Percentiles rank a stretch among this genome's conserved stretches.
Evolutionary conservation across 1,284 basidiomycete genomes (phyloP).

Genomic region (Ganoderma meredithae): DNA sequence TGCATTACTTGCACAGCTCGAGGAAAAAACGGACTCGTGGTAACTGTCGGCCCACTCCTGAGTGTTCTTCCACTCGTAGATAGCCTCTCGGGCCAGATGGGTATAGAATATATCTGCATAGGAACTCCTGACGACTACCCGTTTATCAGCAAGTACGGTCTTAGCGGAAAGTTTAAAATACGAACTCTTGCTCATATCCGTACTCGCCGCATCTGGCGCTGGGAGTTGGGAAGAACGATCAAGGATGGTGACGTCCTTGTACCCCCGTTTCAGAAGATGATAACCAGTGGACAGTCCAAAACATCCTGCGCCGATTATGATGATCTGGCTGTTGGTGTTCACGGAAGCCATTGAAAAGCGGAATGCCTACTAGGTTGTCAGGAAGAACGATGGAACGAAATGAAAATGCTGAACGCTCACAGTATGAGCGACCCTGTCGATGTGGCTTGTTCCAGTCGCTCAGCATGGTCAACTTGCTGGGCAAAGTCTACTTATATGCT

Average conservation of each 20-base stretch:
- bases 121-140: conserved; percentile 72
- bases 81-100: conserved; percentile 74
- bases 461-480: background rate
- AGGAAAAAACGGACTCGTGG: conserved; percentile 64
- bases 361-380: background rate
- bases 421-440: too few species aligned
- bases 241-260: conserved; percentile 73
- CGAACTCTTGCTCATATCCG: conserved; percentile 86
- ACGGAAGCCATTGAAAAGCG: background rate
- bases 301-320: conserved; percentile 87
- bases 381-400: background rate
- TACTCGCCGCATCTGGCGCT: conserved; percentile 82
- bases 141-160: background rate
- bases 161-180: conserved; percentile 9
- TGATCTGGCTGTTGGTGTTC: conserved; percentile 45
- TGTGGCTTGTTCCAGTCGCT: too few species aligned
- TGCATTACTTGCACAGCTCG: conserved; percentile 6
- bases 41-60: conserved; percentile 78
- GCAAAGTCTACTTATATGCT: too few species aligned
- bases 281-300: conserved; percentile 89
- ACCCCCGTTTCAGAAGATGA: conserved; percentile 75
- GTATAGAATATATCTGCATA: conserved; percentile 78
- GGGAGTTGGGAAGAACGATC: conserved; percentile 73
- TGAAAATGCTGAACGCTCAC: background rate
- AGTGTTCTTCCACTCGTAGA: conserved; percentile 71